phyloP scores from a whole-genome alignment of 768 basidiomycete genomes.

The Rhodotorula sphaerocarpa region DNA sequence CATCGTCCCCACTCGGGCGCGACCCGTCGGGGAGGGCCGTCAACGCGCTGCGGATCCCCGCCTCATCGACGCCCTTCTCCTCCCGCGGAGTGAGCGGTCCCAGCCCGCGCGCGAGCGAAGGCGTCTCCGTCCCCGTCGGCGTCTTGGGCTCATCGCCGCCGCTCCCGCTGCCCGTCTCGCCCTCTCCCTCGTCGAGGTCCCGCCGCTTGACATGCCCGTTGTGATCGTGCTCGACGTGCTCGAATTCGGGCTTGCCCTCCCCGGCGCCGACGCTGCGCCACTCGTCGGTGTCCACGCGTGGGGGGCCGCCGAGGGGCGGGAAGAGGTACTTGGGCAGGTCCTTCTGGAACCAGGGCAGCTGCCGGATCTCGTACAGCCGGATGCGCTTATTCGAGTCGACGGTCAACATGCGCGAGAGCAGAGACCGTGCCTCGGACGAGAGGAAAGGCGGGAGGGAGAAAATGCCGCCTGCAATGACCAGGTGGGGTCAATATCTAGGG shows the following conservation, averaged over 20 bases:
- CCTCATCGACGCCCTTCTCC: background rate
- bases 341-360: slow-evolving; percentile 80
- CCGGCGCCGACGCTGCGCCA: background rate
- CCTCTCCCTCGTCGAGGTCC: background rate
- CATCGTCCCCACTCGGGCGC: background rate
- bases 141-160: background rate
- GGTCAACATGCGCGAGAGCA: slow-evolving; percentile 81
- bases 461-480: slow-evolving; percentile 57
- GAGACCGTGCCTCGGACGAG: slow-evolving; percentile 62
- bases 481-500: slow-evolving; percentile 39
- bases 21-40: background rate
- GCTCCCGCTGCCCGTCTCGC: background rate
- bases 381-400: slow-evolving; percentile 93
- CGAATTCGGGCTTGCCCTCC: background rate
- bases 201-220: slow-evolving; percentile 25
- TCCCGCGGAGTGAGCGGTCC: slow-evolving; percentile 1
- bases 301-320: slow-evolving; percentile 51
- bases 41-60: background rate
- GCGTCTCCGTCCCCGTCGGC: slow-evolving; percentile 40
- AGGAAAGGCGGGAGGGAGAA: slow-evolving; percentile 79
- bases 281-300: slow-evolving; percentile 50
- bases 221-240: slow-evolving; percentile 3
- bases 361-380: slow-evolving; percentile 80
- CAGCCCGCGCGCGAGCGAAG: background rate
- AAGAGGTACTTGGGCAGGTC: slow-evolving; percentile 76